Percentiles rank a stretch among this genome's conserved stretches.
Conservation (phyloP, 371 early-diverging fungal species). For the Saksenaea oblongispora region DNA sequence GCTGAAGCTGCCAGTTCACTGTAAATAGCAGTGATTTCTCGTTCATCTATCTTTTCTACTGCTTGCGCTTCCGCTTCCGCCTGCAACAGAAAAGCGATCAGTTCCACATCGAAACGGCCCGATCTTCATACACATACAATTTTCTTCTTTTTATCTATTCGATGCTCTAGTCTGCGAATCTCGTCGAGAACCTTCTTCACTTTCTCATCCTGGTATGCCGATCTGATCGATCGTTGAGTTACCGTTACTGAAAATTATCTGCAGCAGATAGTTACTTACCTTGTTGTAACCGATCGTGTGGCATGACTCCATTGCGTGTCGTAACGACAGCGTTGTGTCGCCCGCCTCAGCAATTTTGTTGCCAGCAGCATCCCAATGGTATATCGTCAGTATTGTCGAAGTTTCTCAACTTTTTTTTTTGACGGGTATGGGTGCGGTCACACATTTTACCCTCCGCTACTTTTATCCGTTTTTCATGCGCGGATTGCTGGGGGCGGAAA, state of each 20-base stretch:
- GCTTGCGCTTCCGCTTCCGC: neutral
- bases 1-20: conserved; percentile 32
- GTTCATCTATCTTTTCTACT: conserved; percentile 21
- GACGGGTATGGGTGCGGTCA: neutral
- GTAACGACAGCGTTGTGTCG: neutral
- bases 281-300: neutral
- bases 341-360: conserved; percentile 2
- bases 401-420: neutral
- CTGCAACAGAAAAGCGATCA: conserved; percentile 7
- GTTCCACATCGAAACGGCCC: neutral
- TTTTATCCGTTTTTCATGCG: too few species aligned
- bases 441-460: neutral
- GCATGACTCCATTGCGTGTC: neutral
- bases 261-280: neutral
- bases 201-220: neutral
- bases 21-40: conserved; percentile 33
- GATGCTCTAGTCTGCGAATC: conserved; percentile 1
- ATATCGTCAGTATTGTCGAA: neutral
- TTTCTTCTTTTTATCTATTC: neutral
- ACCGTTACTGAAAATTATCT: neutral
- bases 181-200: conserved; percentile 4
- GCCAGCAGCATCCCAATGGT: neutral
- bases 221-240: neutral
- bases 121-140: neutral
- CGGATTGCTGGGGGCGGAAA: too few species aligned